Conservation (phyloP, 2,329 filamentous ascomycete species). For the Shiraia bambusicola region DNA sequence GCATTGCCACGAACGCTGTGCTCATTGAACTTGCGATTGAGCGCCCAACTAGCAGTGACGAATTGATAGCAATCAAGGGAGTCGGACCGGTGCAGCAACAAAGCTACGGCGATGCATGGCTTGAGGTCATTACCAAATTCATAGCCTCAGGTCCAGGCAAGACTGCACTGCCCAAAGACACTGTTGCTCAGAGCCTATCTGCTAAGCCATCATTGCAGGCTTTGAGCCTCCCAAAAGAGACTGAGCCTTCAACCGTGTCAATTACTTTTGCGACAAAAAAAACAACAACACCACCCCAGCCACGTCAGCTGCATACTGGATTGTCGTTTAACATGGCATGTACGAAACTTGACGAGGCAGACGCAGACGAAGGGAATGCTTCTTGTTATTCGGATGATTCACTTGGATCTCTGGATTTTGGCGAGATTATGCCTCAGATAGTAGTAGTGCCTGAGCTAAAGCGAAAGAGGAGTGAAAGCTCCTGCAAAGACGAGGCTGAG, state of each 20-base stretch:
- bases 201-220: neutral
- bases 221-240: neutral
- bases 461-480: constrained; percentile 27
- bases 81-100: constrained; percentile 20
- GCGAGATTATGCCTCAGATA: constrained; percentile 5
- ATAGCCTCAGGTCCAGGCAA: constrained; percentile 3
- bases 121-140: constrained; percentile 27
- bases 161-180: neutral
- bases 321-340: constrained; percentile 28
- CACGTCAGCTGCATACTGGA: constrained; percentile 16
- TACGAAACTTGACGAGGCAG: constrained; percentile 13
- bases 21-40: constrained; percentile 27
- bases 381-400: constrained; percentile 12
- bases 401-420: constrained; percentile 22
- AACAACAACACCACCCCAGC: constrained; percentile 11
- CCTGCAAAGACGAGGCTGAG: constrained; percentile 3
- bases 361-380: neutral
- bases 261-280: constrained; percentile 25
- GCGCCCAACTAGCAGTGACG: constrained; percentile 19
- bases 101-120: constrained; percentile 31
- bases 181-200: neutral
- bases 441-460: constrained; percentile 19
- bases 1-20: constrained; percentile 22
- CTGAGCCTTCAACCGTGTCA: constrained; percentile 20
- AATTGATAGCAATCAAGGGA: constrained; percentile 27